Base-by-base conservation (phyloP, 768 basidiomycete genomes). In the Panaeolus papilionaceus region DNA sequence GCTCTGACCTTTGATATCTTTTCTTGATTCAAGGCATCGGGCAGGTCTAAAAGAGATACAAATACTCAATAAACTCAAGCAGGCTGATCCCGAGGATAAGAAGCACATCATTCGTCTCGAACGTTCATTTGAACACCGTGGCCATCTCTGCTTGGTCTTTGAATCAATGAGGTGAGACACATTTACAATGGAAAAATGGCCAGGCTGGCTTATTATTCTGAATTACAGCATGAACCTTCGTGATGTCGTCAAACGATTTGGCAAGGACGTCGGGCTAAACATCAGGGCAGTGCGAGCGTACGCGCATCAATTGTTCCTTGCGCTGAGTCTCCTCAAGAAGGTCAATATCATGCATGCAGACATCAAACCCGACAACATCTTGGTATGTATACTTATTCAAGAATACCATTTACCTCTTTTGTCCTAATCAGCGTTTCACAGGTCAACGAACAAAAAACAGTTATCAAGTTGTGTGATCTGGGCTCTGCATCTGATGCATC, bases 231-330 rank as follows among this genome's bases (percentile, higher is more conserved):
- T 98, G 95, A 99, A 99, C 75, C 86, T 99, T 23, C 93, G 97
- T 66, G 98, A 99, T 66, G 95, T 98, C 44, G 92, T 99, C 67
- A 99, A 99, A 79, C 91, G 96, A 20, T 99, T 98, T 77, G 98
- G 98, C 54, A 99, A 99, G 77, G 96, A 99, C 72, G 92, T 99
- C 66, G 98, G 98, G 16, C 82, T 99, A 26, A 98, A 98, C 74
- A 92, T 99, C 73, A 89, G 91, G 71, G 98, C 98, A 62, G 98
- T 99, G n/a, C 89, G 97, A 71, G 96, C 96, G n/a, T 99, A 99
- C 76, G 91, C 98, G 38, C 94, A 97, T 72, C 98, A 99, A 75
- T 89, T 99, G 64, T 96, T 99, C 80, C 85, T 98, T 64, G 87
- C 94, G 18, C 78, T 99, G 70, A 88, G 92, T 71, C 82, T 96